Evolutionary conservation across 495 filamentous ascomycete genomes (phyloP).

Genomic region (Gamarada debralockiae): DNA sequence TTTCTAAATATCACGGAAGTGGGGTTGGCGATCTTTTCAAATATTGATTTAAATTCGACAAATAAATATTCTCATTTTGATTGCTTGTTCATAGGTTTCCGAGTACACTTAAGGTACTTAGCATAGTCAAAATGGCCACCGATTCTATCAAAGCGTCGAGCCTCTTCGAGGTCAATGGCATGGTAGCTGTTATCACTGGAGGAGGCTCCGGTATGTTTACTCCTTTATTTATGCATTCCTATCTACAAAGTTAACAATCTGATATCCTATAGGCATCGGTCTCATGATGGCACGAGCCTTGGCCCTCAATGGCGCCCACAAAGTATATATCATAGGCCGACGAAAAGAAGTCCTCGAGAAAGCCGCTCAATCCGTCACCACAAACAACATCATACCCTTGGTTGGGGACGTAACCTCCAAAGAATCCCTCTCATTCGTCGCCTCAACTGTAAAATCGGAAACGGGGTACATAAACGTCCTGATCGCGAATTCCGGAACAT

Average conservation of each 20-base stretch:
- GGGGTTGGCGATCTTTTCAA: too few species aligned
- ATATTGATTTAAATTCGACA: too few species aligned
- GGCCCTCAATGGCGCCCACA: slow-evolving; percentile 56
- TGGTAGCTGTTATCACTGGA: slow-evolving; percentile 60
- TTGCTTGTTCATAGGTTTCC: too few species aligned
- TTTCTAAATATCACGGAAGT: too few species aligned
- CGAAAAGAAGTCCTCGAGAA: slow-evolving; percentile 48
- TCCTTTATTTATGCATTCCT: background rate
- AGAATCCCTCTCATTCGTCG: slow-evolving; percentile 51
- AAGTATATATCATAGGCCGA: slow-evolving; percentile 67
- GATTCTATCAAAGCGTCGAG: slow-evolving; percentile 30
- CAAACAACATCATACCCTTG: slow-evolving; percentile 51
- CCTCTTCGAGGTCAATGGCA: slow-evolving; percentile 54
- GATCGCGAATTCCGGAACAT: slow-evolving; percentile 62
- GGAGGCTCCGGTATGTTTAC: slow-evolving; percentile 46
- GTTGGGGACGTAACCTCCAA: slow-evolving; percentile 64
- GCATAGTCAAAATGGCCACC: slow-evolving; percentile 11
- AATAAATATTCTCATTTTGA: too few species aligned
- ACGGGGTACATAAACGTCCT: slow-evolving; percentile 59
- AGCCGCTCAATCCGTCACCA: slow-evolving; percentile 26
- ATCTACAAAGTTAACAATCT: background rate
- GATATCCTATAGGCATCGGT: slow-evolving; percentile 50
- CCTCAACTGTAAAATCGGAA: slow-evolving; percentile 47
- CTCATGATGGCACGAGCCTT: slow-evolving; percentile 62
- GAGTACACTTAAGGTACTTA: too few species aligned